These are phyloP conservation scores for Fusarium bulbicola DNA, from an alignment of 2,329 filamentous ascomycete species.

Conservation along the genomic window DNA sequence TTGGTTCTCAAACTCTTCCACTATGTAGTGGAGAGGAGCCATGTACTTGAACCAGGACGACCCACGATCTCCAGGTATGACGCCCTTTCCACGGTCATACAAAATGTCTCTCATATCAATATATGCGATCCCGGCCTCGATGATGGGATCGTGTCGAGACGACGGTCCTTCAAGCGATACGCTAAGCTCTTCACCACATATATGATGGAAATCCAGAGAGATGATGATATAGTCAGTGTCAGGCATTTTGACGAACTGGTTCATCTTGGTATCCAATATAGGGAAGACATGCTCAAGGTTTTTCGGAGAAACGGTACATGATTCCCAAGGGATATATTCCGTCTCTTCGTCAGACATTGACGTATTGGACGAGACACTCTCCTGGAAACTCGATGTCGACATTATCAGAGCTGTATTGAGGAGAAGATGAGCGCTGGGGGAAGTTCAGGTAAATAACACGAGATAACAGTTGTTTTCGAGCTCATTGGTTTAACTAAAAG, in stretches of 20 bases:
- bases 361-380: not conserved
- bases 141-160: constrained; percentile 4
- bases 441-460: not conserved
- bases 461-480: not conserved
- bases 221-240: constrained; percentile 14
- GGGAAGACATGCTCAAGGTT: not conserved
- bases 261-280: not conserved
- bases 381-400: not conserved
- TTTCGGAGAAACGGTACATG: not conserved
- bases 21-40: constrained; percentile 16
- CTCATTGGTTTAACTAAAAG: not conserved
- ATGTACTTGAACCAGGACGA: constrained; percentile 31
- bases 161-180: not conserved
- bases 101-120: constrained; percentile 26
- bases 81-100: not conserved
- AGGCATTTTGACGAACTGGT: not conserved
- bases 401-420: not conserved
- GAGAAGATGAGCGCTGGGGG: not conserved
- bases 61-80: constrained; percentile 15
- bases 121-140: constrained; percentile 11
- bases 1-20: constrained; percentile 15
- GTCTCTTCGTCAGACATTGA: not conserved
- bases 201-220: constrained; percentile 10
- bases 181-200: not conserved
- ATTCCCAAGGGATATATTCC: not conserved